Evolutionary conservation across 75 land plant species (phyloP).

Genomic region (Pinus albicaulis): DNA sequence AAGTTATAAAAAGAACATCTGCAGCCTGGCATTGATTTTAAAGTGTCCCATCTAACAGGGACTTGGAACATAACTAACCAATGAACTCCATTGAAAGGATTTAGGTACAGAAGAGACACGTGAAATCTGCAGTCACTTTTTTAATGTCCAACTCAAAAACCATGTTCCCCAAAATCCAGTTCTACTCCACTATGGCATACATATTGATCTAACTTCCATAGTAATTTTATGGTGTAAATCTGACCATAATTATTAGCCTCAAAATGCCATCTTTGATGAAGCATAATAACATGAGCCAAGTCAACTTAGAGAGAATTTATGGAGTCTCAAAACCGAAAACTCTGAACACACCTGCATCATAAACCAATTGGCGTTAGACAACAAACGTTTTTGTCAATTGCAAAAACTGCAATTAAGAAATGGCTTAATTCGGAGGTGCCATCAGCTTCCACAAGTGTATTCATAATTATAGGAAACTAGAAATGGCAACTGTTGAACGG

Average conservation of each 20-base stretch:
- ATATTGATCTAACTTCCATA: not conserved
- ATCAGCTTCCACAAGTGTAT: not conserved
- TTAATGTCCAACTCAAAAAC: not conserved
- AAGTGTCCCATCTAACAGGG: not conserved
- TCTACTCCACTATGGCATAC: too few species aligned
- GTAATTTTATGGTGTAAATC: too few species aligned
- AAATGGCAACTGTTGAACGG: not conserved
- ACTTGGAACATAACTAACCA: not conserved
- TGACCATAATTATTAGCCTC: not conserved
- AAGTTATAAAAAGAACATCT: not conserved
- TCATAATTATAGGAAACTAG: not conserved
- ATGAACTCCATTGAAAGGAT: not conserved
- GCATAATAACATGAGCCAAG: not conserved
- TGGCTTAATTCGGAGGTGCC: not conserved
- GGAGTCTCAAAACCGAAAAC: constrained; percentile 85
- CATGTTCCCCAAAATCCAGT: not conserved
- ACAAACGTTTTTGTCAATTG: not conserved
- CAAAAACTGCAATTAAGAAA: not conserved
- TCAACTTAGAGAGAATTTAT: constrained; percentile 8
- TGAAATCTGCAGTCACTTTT: not conserved
- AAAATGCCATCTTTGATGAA: not conserved
- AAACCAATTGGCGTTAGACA: constrained; percentile 3
- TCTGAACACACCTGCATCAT: constrained; percentile 79
- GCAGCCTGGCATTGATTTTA: not conserved
- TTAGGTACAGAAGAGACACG: not conserved